Percentiles rank a stretch among this genome's conserved stretches.
These are phyloP conservation scores for Cyberlindnera petersonii DNA, from an alignment of 805 yeast genomes.

Conservation along the genomic window DNA sequence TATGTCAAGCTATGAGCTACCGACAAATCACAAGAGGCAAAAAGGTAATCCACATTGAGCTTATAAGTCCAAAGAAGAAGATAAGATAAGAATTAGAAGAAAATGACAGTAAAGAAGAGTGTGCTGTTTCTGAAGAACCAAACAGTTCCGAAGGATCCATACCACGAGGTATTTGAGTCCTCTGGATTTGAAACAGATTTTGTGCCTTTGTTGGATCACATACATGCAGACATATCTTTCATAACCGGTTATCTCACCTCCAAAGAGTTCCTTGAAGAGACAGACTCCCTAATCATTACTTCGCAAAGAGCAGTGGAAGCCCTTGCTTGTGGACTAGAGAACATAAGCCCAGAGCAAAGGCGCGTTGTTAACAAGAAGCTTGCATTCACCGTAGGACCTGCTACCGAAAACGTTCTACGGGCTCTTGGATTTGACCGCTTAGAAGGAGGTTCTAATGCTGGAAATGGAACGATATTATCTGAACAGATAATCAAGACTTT, in stretches of 20 bases:
- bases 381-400: conserved; percentile 89
- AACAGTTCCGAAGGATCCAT: conserved; percentile 66
- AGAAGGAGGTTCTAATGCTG: conserved; percentile 71
- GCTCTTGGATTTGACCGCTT: conserved; percentile 64
- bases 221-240: conserved; percentile 44
- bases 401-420: conserved; percentile 59
- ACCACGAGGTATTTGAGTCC: conserved; percentile 40
- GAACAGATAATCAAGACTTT: conserved; percentile 47
- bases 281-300: conserved; percentile 66
- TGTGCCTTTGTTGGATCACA: conserved; percentile 71
- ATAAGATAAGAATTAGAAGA: neutral
- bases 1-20: neutral
- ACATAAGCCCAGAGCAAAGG: conserved; percentile 16
- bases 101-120: conserved; percentile 2
- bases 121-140: conserved; percentile 59
- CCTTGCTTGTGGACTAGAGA: conserved; percentile 41
- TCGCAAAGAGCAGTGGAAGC: conserved; percentile 92
- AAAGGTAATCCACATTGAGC: conserved; percentile 11
- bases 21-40: conserved; percentile 10
- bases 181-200: conserved; percentile 46
- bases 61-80: neutral
- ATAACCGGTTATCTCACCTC: conserved; percentile 44
- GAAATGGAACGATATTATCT: conserved; percentile 73
- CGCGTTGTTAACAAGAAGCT: conserved; percentile 42
- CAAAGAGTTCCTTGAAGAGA: conserved; percentile 35